Evolutionary conservation across 345 rosid genomes (phyloP).

Genomic region (Fremontodendron californicum): DNA sequence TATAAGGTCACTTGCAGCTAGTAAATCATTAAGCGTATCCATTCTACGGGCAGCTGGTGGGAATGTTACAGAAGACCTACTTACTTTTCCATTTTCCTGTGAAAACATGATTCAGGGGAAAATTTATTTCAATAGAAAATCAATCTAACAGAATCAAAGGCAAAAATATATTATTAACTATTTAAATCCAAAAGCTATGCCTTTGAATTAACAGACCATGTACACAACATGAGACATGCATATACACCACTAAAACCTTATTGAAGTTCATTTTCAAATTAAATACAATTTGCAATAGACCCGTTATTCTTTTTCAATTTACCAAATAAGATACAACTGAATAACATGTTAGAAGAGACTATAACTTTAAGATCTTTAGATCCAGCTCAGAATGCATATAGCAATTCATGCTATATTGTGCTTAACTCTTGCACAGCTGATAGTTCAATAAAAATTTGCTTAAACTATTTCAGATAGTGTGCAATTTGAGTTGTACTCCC

Average conservation of each 20-base stretch:
- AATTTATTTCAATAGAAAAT: background rate
- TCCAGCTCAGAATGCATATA: background rate
- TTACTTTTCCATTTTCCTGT: slow-evolving; percentile 63
- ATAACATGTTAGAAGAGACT: background rate
- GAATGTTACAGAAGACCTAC: slow-evolving; percentile 57
- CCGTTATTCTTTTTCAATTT: background rate
- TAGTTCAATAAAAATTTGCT: background rate
- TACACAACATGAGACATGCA: background rate
- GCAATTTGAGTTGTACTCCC: background rate
- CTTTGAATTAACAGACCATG: background rate
- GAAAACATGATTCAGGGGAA: slow-evolving; percentile 17
- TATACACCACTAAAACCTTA: background rate
- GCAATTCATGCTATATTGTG: background rate
- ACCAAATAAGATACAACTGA: background rate
- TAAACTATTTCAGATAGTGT: background rate
- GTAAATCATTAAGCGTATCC: slow-evolving; percentile 95
- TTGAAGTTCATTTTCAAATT: background rate
- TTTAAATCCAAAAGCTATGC: background rate
- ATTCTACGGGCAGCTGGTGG: slow-evolving; percentile 94
- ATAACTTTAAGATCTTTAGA: background rate
- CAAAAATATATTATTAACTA: background rate
- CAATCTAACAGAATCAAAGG: background rate
- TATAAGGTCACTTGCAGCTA: slow-evolving; percentile 92
- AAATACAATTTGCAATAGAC: background rate
- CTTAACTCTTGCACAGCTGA: slow-evolving; percentile 1